Percentiles rank a stretch among this genome's conserved stretches.
Evolutionary conservation across 768 basidiomycete genomes (phyloP).

Genomic region (Hydnomerulius pinastri): DNA sequence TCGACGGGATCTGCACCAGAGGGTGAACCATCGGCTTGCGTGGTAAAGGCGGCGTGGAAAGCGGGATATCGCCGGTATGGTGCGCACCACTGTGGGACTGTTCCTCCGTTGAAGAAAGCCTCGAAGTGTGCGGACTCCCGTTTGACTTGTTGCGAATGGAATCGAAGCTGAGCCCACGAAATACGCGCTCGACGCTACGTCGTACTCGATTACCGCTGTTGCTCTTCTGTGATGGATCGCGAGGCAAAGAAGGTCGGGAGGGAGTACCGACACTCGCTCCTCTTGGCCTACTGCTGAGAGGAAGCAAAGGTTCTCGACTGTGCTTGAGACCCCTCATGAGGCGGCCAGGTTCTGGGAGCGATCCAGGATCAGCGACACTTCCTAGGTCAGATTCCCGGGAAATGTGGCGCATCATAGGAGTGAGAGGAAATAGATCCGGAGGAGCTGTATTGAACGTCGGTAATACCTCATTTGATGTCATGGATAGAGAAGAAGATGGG

Average conservation of each 20-base stretch:
- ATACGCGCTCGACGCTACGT: conserved; percentile 61
- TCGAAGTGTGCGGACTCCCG: conserved; percentile 13
- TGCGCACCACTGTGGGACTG: conserved; percentile 3
- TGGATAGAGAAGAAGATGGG: conserved; percentile 37
- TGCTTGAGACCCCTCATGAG: conserved; percentile 51
- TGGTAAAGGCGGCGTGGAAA: conserved; percentile 7
- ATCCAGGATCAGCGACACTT: conserved; percentile 21
- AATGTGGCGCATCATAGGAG: conserved; percentile 37
- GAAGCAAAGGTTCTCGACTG: conserved; percentile 75
- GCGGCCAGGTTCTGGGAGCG: conserved; percentile 27
- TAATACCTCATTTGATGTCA: conserved; percentile 35
- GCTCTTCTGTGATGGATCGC: conserved; percentile 8
- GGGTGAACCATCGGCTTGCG: conserved; percentile 21
- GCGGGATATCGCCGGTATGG: conserved; percentile 13
- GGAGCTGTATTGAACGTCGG: conserved; percentile 25
- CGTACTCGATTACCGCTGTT: conserved; percentile 41
- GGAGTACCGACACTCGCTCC: conserved; percentile 17
- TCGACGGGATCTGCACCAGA: conserved; percentile 28
- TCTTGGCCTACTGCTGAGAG: conserved; percentile 32
- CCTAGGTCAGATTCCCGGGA: conserved; percentile 45
- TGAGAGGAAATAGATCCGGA: conserved; percentile 41
- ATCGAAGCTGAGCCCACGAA: conserved; percentile 54
- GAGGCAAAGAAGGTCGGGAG: conserved; percentile 20
- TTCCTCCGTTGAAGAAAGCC: conserved; percentile 18
- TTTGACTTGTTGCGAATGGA: conserved; percentile 40